Base-by-base conservation (phyloP, 306 rosid genomes). In the Prunus mira region DNA sequence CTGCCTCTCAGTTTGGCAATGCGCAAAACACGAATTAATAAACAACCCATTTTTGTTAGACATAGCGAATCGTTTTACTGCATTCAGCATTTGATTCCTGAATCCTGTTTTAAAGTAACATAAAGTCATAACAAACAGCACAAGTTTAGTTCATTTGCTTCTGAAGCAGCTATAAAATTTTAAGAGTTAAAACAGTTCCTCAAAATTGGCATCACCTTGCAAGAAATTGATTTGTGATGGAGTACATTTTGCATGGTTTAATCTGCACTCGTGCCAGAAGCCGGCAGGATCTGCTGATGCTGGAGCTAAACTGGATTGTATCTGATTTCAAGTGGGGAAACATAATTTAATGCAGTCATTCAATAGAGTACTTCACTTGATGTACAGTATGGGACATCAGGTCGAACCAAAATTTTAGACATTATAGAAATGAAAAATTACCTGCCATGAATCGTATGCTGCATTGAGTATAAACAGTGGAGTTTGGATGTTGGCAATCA, bases 361-460 rank as follows among this genome's bases (percentile, higher is more conserved):
- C 43, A 65, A 38, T 55, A 49, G 41, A 55, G 60, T 24, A 10
- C 20, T 38, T 25, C 18, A 15, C 11, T 12, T 63, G 45, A n/a
- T 27, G 65, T 46, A 13, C 5, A 43, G 14, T 61, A 58, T 54
- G 34, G 12, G 49, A 73, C 46, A 68, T 74, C 18, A 60, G 24
- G 20, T 49, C 49, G 57, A 76, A 76, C 41, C 52, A 74, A 54
- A 71, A 27, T 15, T 32, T 12, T 67, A 45, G 78, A 65, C 19
- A 73, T 34, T 17, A 43, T 57, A 13, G 72, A 69, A 75, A 14
- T 6, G 54, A 67, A 28, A 15, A 79, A 72, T 75, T 83, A 95
- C 99, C 99, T 95, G 98, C 99, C 99, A 96, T 24, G 96, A 86
- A 82, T 96, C 98, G 76, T 92, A 96, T 75, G 99, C 99, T 52